Percentiles rank a stretch among this genome's conserved stretches.
Evolutionary conservation across 371 early-diverging fungal genomes (phyloP).

Genomic region (Rhizopus delemar): DNA sequence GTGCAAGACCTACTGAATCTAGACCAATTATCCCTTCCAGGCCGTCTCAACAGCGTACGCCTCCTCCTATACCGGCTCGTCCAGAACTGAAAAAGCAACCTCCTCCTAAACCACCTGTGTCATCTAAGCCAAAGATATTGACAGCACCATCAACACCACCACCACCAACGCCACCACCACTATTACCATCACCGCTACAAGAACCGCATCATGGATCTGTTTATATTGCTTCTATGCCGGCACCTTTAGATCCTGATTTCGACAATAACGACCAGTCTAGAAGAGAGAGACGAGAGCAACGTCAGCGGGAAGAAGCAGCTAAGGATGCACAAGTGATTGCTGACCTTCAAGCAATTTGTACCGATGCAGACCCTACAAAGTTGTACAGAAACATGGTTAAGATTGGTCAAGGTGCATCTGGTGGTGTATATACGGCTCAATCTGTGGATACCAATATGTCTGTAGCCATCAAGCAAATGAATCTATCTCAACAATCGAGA

Average conservation of each 20-base stretch:
- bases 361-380: constrained; percentile 82
- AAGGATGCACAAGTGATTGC: constrained; percentile 76
- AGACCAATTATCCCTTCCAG: constrained; percentile 25
- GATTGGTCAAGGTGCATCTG: constrained; percentile 72
- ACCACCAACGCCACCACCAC: too few species aligned
- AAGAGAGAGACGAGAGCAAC: constrained; percentile 26
- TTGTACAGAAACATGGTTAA: constrained; percentile 60
- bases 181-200: constrained; percentile 14
- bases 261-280: constrained; percentile 27
- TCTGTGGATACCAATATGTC: constrained; percentile 56
- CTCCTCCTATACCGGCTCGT: constrained; percentile 35
- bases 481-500: constrained; percentile 82
- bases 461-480: constrained; percentile 90
- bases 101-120: constrained; percentile 36
- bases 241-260: constrained; percentile 45
- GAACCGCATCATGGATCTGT: constrained; percentile 8
- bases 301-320: constrained; percentile 22
- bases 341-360: constrained; percentile 84
- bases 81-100: constrained; percentile 38
- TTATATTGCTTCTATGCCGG: constrained; percentile 31
- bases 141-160: not conserved
- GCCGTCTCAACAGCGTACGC: constrained; percentile 19
- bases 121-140: constrained; percentile 25
- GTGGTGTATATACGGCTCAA: constrained; percentile 74
- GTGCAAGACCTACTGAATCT: constrained; percentile 18